A percentile compares a stretch with the other conserved stretches of the same genome.
These are phyloP conservation scores for Didymella exigua DNA, from an alignment of 2,329 filamentous ascomycete species.

Conservation along the genomic window DNA sequence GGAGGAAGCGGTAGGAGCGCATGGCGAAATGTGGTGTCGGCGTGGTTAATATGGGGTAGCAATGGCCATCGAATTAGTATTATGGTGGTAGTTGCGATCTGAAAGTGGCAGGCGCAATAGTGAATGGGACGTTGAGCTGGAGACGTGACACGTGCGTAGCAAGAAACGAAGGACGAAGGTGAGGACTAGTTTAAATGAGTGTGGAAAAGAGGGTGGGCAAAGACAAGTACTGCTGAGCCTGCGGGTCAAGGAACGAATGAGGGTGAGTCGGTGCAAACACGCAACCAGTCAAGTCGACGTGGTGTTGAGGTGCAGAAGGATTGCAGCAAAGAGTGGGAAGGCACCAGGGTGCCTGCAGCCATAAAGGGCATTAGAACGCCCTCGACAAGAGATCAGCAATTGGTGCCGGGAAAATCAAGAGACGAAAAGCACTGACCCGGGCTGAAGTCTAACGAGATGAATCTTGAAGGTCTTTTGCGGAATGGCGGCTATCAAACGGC, in stretches of 20 bases:
- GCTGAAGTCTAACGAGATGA: constrained; percentile 24
- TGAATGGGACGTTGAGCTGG: constrained; percentile 1
- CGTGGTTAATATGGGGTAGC: constrained; percentile 17
- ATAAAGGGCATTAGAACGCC: constrained; percentile 29
- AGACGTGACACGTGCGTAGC: constrained; percentile 20
- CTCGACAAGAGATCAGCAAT: constrained; percentile 32
- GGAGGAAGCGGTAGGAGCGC: constrained; percentile 35
- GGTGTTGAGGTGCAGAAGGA: constrained; percentile 29
- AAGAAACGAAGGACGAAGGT: constrained; percentile 21
- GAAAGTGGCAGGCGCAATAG: constrained; percentile 12
- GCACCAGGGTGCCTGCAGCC: constrained; percentile 28
- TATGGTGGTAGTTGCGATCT: constrained; percentile 11
- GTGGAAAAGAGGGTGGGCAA: constrained; percentile 16
- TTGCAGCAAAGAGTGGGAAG: constrained; percentile 31
- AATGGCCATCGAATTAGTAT: constrained; percentile 37
- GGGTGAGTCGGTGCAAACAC: constrained; percentile 31
- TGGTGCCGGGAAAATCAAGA: constrained; percentile 26
- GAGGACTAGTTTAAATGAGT: constrained; percentile 9
- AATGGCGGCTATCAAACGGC: constrained; percentile 37
- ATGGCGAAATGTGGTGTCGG: constrained; percentile 28
- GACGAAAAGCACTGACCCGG: constrained; percentile 30
- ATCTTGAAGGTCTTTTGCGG: constrained; percentile 19
- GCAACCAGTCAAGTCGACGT: constrained; percentile 32
- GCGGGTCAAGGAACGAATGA: constrained; percentile 26
- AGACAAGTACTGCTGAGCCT: constrained; percentile 24